Evolutionary conservation across 768 basidiomycete species (phyloP).

Genomic region (Suillus decipiens): DNA sequence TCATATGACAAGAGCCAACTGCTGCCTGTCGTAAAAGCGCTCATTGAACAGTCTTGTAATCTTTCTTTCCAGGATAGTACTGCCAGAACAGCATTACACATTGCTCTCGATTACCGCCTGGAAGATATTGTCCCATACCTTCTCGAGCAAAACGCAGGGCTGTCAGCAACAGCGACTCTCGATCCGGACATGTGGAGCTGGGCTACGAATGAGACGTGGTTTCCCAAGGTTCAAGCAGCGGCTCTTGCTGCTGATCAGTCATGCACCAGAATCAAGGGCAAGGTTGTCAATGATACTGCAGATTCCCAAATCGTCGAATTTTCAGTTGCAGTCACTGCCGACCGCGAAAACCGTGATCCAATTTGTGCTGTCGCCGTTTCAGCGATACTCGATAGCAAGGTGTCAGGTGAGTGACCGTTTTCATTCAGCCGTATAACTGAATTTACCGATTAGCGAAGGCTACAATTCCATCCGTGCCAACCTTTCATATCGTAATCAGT

Average conservation of each 20-base stretch:
- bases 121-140: neutral
- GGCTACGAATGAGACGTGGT: neutral
- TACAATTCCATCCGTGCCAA: accelerated
- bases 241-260: neutral
- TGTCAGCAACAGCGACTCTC: constrained; percentile 2
- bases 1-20: neutral
- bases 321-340: neutral
- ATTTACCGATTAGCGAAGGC: neutral
- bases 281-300: neutral
- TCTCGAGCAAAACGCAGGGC: neutral
- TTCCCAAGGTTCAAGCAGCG: neutral
- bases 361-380: neutral
- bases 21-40: neutral
- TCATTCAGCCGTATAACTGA: neutral
- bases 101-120: neutral
- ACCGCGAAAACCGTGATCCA: neutral
- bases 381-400: neutral
- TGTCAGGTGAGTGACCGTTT: neutral
- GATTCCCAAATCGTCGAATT: neutral
- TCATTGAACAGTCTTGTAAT: neutral
- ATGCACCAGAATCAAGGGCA: neutral
- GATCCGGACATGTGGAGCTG: constrained; percentile 1
- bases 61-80: neutral
- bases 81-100: neutral
- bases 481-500: neutral